Evolutionary conservation across 1,284 basidiomycete species (phyloP), one percentile per base, ranked within the genome.

Genomic region (Schizophyllum commune): DNA sequence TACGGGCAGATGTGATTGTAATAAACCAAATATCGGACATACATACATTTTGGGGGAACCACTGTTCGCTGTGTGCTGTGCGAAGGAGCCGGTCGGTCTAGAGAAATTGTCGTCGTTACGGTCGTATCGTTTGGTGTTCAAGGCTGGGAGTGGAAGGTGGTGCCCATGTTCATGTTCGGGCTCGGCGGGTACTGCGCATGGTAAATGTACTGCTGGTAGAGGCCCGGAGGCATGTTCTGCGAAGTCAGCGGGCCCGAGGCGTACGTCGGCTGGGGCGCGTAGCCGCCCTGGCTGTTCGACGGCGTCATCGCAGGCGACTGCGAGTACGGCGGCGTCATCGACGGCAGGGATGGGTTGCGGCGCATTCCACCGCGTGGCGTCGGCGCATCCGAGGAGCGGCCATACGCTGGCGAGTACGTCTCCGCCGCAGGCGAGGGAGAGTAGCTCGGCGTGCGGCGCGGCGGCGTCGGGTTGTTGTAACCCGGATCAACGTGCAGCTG

Each of bases 121-220:
- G 60, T 65, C 65, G 63, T 65, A 58, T 47, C 51, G 20, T 55
- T 63, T 62, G 66, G 58, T 68, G 67, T 83, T 87, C 79, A 90
- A 70, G 84, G 75, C 70, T 87, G 87, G 80, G 84, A 91, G 17
- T 47, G 39, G 39, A 47, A 47, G 9, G 39, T 47, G 27, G 27
- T 27, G 3, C 27, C 27, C 59, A 85, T 71, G 68, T 88, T 87
- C 84, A 90, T 88, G 74, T 86, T 86, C 65, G 82, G 81, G 52
- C 84, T 82, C 66, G 82, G 83, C 71, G 85, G 86, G 74, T 88
- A 86, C 73, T 91, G 90, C 74, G 86, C 78, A 74, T 87, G 85
- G 70, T 91, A 91, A 86, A 90, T 86, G 76, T 91, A 91, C 63
- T 85, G 80, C 74, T 89, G 85, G 71, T 91, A 91, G 66, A 88